Evolutionary conservation across 805 yeast genomes (phyloP), one percentile per base, ranked within the genome.

Genomic region (Lachancea nothofagi): DNA sequence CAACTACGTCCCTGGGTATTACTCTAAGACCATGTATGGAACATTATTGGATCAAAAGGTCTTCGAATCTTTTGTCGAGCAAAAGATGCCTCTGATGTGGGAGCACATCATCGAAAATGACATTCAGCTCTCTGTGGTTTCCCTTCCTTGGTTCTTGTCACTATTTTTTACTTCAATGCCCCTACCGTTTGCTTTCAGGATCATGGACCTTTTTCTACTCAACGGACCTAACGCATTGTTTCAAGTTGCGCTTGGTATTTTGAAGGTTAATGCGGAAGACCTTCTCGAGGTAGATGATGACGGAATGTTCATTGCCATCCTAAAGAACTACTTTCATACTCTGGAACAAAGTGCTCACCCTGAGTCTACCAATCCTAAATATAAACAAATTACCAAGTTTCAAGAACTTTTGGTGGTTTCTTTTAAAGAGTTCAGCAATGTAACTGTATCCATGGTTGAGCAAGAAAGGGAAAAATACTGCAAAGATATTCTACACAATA

Each of bases 11-110:
- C 97, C 97, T 0, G 98, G 98, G 0, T 93, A 93, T 61, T 93
- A 93, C 56, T 89, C 97, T 2, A 86, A 79, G 53, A 90, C 97
- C 0, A 93, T 93, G 98, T 90, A 90, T 55, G 99, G 99, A 19
- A 93, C 96, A 1, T 66, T 93, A 22, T 67, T 93, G 26, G 99
- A 93, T 57, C 98, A 93, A 65, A 77, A 80, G 51, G 98, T 93
- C 1, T 85, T 93, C 58, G 98, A 93, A 62, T 75, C 86, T 0
- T 71, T 93, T 40, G 95, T 93, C 1, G 85, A 83, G 56, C 84
- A 82, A 40, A 86, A 93, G 0, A 78, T 93, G 82, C 98, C 98
- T 1, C 57, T 84, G 14, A 58, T 93, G 36, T 84, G 95, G 83
- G 83, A 76, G 8, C 97, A 93, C 61, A 77, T 93, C 32, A 68